Base-by-base conservation (phyloP, 75 land plant genomes). In the Ceratopteris richardii region DNA sequence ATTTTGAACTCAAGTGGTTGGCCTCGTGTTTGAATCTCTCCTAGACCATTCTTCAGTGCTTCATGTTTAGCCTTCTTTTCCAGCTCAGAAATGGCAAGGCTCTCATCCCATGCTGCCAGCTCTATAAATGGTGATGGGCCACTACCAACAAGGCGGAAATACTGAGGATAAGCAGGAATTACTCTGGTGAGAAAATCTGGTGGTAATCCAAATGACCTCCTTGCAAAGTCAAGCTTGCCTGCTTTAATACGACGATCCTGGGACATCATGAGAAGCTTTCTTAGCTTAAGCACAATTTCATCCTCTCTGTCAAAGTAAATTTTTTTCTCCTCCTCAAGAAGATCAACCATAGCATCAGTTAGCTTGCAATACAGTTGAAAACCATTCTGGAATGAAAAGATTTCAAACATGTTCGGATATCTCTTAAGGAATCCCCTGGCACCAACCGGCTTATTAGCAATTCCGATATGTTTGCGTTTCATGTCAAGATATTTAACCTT, bases 181-280 rank as follows among this genome's bases (percentile, higher is more conserved):
- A 86, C 63, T 0, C 81, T 74, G 17, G 71, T 64, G 51, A 62
- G 44, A 31, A 86, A 83, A 61, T 80, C 79, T 30, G 74, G 66
- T 5, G 81, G 83, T 71, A 86, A 64, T 1, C 90, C 90, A n/a
- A 86, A 39, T 31, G 79, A 78, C 13, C 74, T 62, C 10, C 76
- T 69, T n/a, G 69, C 47, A 47, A 84, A 58, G 59, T 80, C 40
- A 33, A 82, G 42, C 12, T 66, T 50, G 58, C 57, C 66, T 46
- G 73, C 22, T 7, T 77, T 79, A 36, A 82, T 58, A 44, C 26
- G 54, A 33, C 69, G 71, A 51, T 20, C 58, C 16, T 44, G 46
- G 4, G 90, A 77, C 58, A 86, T 74, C 83, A 80, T 66, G 16
- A 86, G 68, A 55, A 86, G 59, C 71, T 75, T 86, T 71, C 71